Evolutionary conservation across 345 rosid species (phyloP).

Genomic region (Arabis hirsuta): DNA sequence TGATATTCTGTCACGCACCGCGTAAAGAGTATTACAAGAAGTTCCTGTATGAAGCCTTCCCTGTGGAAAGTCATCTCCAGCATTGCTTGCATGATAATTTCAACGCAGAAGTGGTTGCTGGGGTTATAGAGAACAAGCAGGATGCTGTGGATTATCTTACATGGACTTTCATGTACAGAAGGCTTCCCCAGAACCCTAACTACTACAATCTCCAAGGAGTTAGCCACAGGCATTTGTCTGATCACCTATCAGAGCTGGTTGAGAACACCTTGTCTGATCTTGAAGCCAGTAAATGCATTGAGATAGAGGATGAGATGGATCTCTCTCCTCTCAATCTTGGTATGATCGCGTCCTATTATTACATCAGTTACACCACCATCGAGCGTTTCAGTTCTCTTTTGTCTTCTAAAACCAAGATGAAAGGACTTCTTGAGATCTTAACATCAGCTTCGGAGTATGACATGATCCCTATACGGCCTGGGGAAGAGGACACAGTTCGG

Average conservation of each 20-base stretch:
- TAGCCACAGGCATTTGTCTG: conserved; percentile 93
- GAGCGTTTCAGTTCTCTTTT: conserved; percentile 87
- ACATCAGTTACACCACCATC: conserved; percentile 84
- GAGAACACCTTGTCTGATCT: conserved; percentile 80
- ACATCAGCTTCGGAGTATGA: conserved; percentile 92
- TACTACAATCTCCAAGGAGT: conserved; percentile 97
- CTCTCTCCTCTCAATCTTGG: conserved; percentile 84
- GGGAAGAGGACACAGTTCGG: conserved; percentile 85
- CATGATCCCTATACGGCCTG: conserved; percentile 75
- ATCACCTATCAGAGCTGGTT: conserved; percentile 94
- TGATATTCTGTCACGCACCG: conserved; percentile 86
- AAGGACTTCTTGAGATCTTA: conserved; percentile 87
- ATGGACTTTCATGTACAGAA: conserved; percentile 95
- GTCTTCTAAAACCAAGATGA: conserved; percentile 89
- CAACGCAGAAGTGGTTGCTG: conserved; percentile 85
- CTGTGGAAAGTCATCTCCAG: conserved; percentile 90
- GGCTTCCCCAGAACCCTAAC: conserved; percentile 91
- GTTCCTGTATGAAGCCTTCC: conserved; percentile 89
- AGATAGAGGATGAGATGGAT: conserved; percentile 81
- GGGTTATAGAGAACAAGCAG: conserved; percentile 84
- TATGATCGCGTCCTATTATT: conserved; percentile 86
- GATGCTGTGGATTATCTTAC: conserved; percentile 96
- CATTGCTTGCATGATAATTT: conserved; percentile 89
- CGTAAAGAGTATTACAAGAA: conserved; percentile 93
- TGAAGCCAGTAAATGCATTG: conserved; percentile 80